These are phyloP conservation scores for Daldinia sp. DNA, from an alignment of 2,329 filamentous ascomycete species.

Conservation along the genomic window DNA sequence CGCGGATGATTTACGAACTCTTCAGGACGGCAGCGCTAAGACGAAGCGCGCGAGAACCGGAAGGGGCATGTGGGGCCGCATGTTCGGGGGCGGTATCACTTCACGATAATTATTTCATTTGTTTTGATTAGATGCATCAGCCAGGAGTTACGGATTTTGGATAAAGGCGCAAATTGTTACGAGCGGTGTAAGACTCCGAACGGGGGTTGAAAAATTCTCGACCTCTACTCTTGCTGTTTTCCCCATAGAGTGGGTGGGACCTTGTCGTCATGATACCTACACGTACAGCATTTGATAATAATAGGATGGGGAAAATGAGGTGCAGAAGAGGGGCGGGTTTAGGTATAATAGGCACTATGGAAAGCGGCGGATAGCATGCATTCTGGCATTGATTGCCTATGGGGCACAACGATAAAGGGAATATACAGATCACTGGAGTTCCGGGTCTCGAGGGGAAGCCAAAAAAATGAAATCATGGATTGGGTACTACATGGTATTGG, in stretches of 20 bases:
- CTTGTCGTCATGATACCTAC: constrained; percentile 27
- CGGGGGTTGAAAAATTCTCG: constrained; percentile 9
- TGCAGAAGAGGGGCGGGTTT: constrained; percentile 6
- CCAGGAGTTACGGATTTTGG: constrained; percentile 29
- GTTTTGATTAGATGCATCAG: constrained; percentile 25
- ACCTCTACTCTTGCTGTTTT: constrained; percentile 15
- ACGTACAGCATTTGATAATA: constrained; percentile 14
- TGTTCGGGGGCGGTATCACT: constrained; percentile 57
- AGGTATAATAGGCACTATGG: constrained; percentile 22
- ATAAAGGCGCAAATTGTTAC: constrained; percentile 21
- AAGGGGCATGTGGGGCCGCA: constrained; percentile 62
- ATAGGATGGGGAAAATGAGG: constrained; percentile 19
- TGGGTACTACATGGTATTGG: constrained; percentile 9
- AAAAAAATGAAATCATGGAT: constrained; percentile 22
- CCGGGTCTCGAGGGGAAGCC: constrained; percentile 9
- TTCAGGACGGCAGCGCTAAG: constrained; percentile 57
- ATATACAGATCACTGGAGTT: constrained; percentile 32
- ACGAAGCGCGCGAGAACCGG: constrained; percentile 58
- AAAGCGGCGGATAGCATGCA: constrained; percentile 17
- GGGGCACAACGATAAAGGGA: constrained; percentile 10
- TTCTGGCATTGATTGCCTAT: constrained; percentile 26
- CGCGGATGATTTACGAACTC: constrained; percentile 59
- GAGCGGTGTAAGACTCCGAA: constrained; percentile 26
- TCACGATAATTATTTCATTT: constrained; percentile 47
- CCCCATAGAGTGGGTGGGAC: constrained; percentile 29